Base-by-base conservation (phyloP, 2,329 filamentous ascomycete genomes). In the Aspergillus ibericus region DNA sequence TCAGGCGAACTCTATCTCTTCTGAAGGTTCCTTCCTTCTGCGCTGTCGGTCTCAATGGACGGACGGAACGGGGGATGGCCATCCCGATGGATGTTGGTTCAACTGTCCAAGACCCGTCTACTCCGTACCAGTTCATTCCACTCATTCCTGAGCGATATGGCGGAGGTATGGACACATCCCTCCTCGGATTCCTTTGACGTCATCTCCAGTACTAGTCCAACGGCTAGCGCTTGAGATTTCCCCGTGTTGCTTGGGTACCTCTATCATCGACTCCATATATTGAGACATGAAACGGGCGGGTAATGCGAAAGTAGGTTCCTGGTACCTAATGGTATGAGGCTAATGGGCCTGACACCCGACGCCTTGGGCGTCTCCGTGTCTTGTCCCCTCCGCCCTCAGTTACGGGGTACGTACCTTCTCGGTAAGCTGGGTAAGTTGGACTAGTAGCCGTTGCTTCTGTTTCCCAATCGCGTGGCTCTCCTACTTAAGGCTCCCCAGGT, bases 151-250 rank as follows among this genome's bases (percentile, higher is more conserved):
- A 22, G 20, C 12, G 20, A 47, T 27, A 29, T n/a, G 15, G 42
- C 22, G 32, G 20, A 44, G 29, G 40, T 36, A 42, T 32, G 34
- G 32, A 32, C 25, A 29, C 16, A 42, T 25, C 13, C 29, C 18
- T 18, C n/a, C 46, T 46, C 36, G 35, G 51, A 46, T 60, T 54
- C 53, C 55, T 49, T 62, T 62, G 60, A 62, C 60, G 57, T 62
- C 60, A 62, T 51, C 27, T 20, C 20, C 25, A 46, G 18, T 29
- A 29, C 40, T 22, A 46, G 46, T 40, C 35, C 44, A 60, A 44
- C 35, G 49, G 38, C 57, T 51, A 55, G 52, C 25, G 44, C 18
- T 51, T 4, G 18, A 18, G 27, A 29, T 53, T 53, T 40, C 36
- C 13, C 54, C 44, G 29, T 34, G 27, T 51, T 48, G 35, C 47